These are phyloP conservation scores for Malania oleifera DNA, from an alignment of 164 flowering plant species.

Conservation along the genomic window DNA sequence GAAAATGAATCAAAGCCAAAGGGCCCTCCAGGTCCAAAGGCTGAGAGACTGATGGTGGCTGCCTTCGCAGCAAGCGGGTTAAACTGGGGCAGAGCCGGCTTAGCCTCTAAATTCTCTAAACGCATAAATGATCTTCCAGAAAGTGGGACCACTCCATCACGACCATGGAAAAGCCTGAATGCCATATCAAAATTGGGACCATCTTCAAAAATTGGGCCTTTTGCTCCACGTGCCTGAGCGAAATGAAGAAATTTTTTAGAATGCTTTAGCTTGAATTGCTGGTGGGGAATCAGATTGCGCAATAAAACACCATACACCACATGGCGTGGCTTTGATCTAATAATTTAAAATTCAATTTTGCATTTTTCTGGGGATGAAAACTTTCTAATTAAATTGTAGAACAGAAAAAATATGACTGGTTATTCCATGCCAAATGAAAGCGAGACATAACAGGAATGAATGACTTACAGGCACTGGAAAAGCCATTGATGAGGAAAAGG, in stretches of 20 bases:
- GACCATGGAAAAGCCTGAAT: slow-evolving; percentile 91
- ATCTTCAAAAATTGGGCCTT: slow-evolving; percentile 96
- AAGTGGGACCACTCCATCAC: slow-evolving; percentile 95
- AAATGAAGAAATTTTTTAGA: neutral
- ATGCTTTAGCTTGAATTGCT: neutral
- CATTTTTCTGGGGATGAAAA: too few species aligned
- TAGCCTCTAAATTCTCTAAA: slow-evolving; percentile 32
- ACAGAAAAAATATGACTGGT: slow-evolving; percentile 1
- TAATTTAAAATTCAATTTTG: too few species aligned
- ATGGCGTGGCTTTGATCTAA: too few species aligned
- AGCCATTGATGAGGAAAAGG: slow-evolving; percentile 58
- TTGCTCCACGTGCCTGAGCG: slow-evolving; percentile 50
- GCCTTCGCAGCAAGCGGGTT: slow-evolving; percentile 96
- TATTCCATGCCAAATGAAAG: neutral
- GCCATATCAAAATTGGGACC: slow-evolving; percentile 93
- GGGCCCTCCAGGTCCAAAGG: slow-evolving; percentile 85
- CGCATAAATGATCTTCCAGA: slow-evolving; percentile 44
- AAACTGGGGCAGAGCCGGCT: slow-evolving; percentile 45
- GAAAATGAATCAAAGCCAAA: slow-evolving; percentile 76
- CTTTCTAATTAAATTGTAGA: too few species aligned
- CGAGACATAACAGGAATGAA: neutral
- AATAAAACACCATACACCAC: neutral
- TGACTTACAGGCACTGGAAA: slow-evolving; percentile 66
- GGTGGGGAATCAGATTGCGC: neutral
- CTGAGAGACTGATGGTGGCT: slow-evolving; percentile 90